Evolutionary conservation across 2,329 filamentous ascomycete species (phyloP), one percentile per base, ranked within the genome.

Genomic region (Claviceps quebecensis): DNA sequence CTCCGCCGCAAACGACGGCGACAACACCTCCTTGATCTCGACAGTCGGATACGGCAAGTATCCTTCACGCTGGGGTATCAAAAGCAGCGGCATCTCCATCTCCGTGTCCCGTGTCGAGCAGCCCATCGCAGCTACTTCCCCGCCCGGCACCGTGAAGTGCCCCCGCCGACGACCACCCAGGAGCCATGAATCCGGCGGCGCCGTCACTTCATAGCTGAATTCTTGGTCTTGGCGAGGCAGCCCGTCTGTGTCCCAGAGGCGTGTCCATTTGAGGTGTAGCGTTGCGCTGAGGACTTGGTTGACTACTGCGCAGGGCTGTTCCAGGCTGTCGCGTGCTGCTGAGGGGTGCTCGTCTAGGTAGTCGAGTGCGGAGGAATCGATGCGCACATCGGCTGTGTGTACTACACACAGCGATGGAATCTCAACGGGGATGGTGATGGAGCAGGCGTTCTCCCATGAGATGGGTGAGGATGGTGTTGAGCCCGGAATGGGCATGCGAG

Each of bases 341-440:
- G 29, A 34, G 29, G 29, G 3, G 9, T 34, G 51, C 57, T 59
- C 59, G 9, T 59, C 58, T 49, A 64, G 57, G 53, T 67, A 16
- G 29, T 61, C 56, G 1, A 62, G 65, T 51, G 61, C 59, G 51
- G 61, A 65, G 60, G 58, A 60, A 53, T 72, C 68, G 1, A 87
- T 66, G 29, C 72, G 70, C 29, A 91, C 75, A 49, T 85, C 80
- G 2, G 85, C 84, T 0, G 86, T 94, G 65, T 95, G 86, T 0
- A 97, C 78, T 19, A 95, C 79, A 47, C 87, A 80, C 2, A 95
- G 75, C 1, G 84, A 82, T 0, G 91, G 91, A 1, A 98, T 81
- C 53, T 95, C 88, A 14, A 98, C 90, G 0, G 90, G 87, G 50
- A 98, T 94, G 34, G 85, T 73, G 58, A 98, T 90, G 13, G 81